Percentiles rank a stretch among this genome's conserved stretches.
These are phyloP conservation scores for Byssochlamys sp. DNA, from an alignment of 2,329 filamentous ascomycete species.

Conservation along the genomic window DNA sequence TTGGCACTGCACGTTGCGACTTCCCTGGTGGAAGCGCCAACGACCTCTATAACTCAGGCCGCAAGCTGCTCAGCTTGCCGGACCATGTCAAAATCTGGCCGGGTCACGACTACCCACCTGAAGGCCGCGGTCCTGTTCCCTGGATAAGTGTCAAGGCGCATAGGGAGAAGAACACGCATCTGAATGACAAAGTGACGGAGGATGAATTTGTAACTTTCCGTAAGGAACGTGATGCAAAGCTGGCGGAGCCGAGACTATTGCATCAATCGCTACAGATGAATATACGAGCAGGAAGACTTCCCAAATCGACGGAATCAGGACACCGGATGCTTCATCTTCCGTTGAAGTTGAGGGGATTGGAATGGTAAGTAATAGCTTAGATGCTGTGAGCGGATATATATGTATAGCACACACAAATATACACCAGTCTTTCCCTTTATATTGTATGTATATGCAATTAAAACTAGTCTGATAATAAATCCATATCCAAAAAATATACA, in stretches of 20 bases:
- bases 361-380: slow-evolving; percentile 5
- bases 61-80: slow-evolving; percentile 35
- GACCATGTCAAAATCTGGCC: slow-evolving; percentile 43
- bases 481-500: neutral
- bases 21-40: slow-evolving; percentile 45
- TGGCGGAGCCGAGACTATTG: slow-evolving; percentile 40
- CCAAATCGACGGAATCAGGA: slow-evolving; percentile 17
- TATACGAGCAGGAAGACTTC: slow-evolving; percentile 41
- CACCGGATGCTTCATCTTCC: slow-evolving; percentile 22
- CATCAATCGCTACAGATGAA: slow-evolving; percentile 47
- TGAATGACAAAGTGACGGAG: slow-evolving; percentile 34
- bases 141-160: slow-evolving; percentile 42
- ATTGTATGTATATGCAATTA: neutral
- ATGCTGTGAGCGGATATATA: neutral
- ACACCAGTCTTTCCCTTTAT: too few species aligned
- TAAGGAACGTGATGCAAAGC: slow-evolving; percentile 33
- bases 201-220: slow-evolving; percentile 40
- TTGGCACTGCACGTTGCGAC: slow-evolving; percentile 46
- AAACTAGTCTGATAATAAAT: neutral
- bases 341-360: slow-evolving; percentile 15
- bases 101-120: slow-evolving; percentile 47
- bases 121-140: slow-evolving; percentile 27
- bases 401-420: neutral
- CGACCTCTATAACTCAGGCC: slow-evolving; percentile 37
- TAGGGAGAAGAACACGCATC: slow-evolving; percentile 39